Evolutionary conservation across 192 early-diverging fungal genomes (phyloP).

Genomic region (Umbelopsis isabellina): DNA sequence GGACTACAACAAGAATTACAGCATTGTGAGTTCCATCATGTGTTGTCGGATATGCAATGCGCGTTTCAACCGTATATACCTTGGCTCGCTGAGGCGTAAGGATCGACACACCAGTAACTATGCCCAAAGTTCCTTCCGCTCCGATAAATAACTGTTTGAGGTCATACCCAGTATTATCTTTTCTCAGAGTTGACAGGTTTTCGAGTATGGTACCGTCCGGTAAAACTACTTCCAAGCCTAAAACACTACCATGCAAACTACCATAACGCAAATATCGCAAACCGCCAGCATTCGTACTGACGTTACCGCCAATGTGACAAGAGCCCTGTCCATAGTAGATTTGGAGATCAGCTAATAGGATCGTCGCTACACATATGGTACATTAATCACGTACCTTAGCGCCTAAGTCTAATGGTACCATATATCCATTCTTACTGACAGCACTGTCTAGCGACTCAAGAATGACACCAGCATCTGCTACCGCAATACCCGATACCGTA

Average conservation of each 20-base stretch:
- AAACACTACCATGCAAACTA: constrained; percentile 88
- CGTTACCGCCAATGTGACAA: constrained; percentile 97
- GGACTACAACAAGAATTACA: constrained; percentile 43
- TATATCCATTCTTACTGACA: constrained; percentile 77
- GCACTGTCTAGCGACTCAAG: constrained; percentile 87
- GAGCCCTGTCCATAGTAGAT: constrained; percentile 41
- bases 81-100: constrained; percentile 75
- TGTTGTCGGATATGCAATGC: background rate
- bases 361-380: background rate
- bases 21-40: background rate
- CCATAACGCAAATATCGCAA: constrained; percentile 93
- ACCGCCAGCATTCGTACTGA: constrained; percentile 96
- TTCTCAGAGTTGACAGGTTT: constrained; percentile 81
- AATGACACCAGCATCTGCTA: constrained; percentile 88
- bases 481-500: constrained; percentile 73
- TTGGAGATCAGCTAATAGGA: background rate
- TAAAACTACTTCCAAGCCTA: constrained; percentile 92
- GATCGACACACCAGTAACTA: constrained; percentile 92
- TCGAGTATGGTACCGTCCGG: constrained; percentile 90
- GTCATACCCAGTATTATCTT: constrained; percentile 98
- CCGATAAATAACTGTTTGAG: constrained; percentile 99
- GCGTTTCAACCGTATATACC: constrained; percentile 22
- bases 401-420: constrained; percentile 90
- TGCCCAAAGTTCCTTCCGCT: constrained; percentile 92
- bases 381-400: constrained; percentile 59